phyloP scores from a whole-genome alignment of 1,284 basidiomycete genomes.

The Athelia psychrophila region DNA sequence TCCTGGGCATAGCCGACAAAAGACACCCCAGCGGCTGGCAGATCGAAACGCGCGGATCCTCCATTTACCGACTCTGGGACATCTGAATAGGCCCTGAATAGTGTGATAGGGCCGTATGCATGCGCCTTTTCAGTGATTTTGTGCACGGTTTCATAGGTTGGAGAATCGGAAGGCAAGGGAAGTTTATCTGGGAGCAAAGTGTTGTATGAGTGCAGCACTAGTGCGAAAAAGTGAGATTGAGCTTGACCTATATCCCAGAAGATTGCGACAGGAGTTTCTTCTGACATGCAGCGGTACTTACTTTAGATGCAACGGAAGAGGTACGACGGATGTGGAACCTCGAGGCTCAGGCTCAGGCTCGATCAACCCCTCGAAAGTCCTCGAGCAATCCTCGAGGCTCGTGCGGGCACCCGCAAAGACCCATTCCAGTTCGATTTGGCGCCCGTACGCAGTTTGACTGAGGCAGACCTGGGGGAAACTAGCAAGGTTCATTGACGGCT shows the following conservation, averaged over 20 bases:
- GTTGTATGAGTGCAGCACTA: neutral
- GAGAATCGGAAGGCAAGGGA: constrained; percentile 33
- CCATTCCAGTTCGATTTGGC: no score
- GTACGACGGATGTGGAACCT: no score
- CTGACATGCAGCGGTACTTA: no score
- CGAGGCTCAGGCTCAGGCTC: no score
- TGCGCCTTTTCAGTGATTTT: constrained; percentile 29
- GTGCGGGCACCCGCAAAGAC: no score
- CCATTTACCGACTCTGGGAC: constrained; percentile 25
- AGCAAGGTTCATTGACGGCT: no score
- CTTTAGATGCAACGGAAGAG: no score
- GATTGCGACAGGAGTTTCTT: constrained; percentile 20
- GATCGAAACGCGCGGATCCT: constrained; percentile 36
- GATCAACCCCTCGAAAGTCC: no score
- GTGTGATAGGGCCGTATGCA: constrained; percentile 28
- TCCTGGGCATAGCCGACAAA: constrained; percentile 57
- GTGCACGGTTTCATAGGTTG: constrained; percentile 30
- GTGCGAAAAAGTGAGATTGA: neutral
- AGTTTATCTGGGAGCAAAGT: constrained; percentile 43
- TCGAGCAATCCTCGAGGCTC: no score
- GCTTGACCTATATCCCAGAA: constrained; percentile 37
- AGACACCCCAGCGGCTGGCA: constrained; percentile 56
- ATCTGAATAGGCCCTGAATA: constrained; percentile 42
- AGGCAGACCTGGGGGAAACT: no score
- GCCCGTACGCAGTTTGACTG: no score